Conservation (phyloP, 345 rosid species). For the Linum usitatissimum region DNA sequence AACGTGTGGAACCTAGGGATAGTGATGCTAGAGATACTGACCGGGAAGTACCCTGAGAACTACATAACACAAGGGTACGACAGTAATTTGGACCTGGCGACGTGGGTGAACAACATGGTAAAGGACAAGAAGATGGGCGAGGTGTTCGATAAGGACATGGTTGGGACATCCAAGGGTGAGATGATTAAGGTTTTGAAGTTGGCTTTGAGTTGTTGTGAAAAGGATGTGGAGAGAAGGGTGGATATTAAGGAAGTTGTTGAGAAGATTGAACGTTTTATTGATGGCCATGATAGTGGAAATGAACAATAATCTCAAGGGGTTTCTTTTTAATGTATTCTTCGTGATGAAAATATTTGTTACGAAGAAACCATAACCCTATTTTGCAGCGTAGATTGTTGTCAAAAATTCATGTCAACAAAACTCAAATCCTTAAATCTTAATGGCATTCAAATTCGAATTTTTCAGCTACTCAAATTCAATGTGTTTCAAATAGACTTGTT, state of each 20-base stretch:
- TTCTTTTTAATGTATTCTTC: too few species aligned
- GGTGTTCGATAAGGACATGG: conserved; percentile 62
- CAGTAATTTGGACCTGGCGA: conserved; percentile 31
- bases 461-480: too few species aligned
- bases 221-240: conserved; percentile 37
- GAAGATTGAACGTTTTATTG: conserved; percentile 36
- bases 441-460: too few species aligned
- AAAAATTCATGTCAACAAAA: too few species aligned
- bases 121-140: conserved; percentile 40
- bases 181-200: conserved; percentile 55
- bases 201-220: conserved; percentile 66
- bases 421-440: too few species aligned
- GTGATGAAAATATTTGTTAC: too few species aligned
- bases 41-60: conserved; percentile 58
- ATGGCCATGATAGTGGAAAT: conserved; percentile 16
- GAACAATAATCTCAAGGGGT: neutral
- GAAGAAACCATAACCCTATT: too few species aligned
- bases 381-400: too few species aligned
- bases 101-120: conserved; percentile 58
- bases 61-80: conserved; percentile 37
- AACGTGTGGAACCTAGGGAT: conserved; percentile 70
- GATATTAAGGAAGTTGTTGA: conserved; percentile 39
- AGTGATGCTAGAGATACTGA: conserved; percentile 47
- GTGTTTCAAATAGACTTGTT: too few species aligned
- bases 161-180: conserved; percentile 37